A percentile compares a stretch with the other conserved stretches of the same genome.
Evolutionary conservation across 2,329 filamentous ascomycete species (phyloP).

Genomic region (Hyphodiscus sp.): DNA sequence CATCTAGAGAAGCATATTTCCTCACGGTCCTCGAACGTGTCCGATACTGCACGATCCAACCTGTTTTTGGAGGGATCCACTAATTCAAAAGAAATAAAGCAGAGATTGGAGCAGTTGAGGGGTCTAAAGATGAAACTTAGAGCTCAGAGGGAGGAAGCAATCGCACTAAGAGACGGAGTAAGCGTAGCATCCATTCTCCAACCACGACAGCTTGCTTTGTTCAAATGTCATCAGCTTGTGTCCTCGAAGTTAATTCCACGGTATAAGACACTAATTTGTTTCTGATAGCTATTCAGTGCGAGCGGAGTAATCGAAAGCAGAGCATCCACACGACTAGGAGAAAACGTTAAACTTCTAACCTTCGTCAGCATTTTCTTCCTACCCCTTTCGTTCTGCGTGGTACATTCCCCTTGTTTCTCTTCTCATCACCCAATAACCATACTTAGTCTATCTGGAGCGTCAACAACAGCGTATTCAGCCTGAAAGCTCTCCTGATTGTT

Average conservation of each 20-base stretch:
- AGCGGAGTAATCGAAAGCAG: conserved; percentile 26
- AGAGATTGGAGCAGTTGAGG: conserved; percentile 2
- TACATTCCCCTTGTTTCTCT: background rate
- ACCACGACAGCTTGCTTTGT: no score
- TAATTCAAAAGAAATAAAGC: background rate
- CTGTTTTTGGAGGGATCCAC: no score
- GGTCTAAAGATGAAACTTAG: background rate
- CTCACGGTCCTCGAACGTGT: no score
- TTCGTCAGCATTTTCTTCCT: conserved; percentile 35
- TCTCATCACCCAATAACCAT: background rate
- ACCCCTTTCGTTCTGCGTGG: conserved; percentile 29
- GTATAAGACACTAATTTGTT: background rate
- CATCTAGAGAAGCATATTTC: background rate
- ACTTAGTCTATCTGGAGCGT: conserved; percentile 9
- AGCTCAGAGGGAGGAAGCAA: conserved; percentile 4
- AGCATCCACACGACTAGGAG: conserved; percentile 25
- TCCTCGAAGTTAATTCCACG: no score
- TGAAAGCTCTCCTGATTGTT: conserved; percentile 1
- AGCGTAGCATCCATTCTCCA: background rate
- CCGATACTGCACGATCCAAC: no score
- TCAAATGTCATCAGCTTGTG: no score
- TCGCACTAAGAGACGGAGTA: conserved; percentile 2
- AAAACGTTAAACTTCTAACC: conserved; percentile 33
- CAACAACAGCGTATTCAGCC: conserved; percentile 2
- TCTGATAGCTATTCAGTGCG: conserved; percentile 21